A percentile compares a stretch with the other conserved stretches of the same genome.
These are phyloP conservation scores for Draba incana DNA, from an alignment of 345 rosid species.

Conservation along the genomic window DNA sequence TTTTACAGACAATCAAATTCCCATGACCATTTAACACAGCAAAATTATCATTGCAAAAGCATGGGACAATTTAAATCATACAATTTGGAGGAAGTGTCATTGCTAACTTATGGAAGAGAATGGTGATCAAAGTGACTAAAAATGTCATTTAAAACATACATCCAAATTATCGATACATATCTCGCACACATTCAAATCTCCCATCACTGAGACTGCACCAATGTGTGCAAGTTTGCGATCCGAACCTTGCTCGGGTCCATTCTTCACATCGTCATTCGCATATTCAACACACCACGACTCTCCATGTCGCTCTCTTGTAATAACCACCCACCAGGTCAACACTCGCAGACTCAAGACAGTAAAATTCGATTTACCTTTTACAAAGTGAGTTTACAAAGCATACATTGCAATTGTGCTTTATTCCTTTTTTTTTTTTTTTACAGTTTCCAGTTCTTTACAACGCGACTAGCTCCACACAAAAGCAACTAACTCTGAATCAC, in stretches of 20 bases:
- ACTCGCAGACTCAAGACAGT: not conserved
- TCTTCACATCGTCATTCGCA: not conserved
- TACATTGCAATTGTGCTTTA: slow-evolving; percentile 26
- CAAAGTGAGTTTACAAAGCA: slow-evolving; percentile 32
- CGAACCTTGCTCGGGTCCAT: not conserved
- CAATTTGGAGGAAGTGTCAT: too few relatives aligned
- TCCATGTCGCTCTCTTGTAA: too few relatives aligned
- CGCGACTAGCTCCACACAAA: slow-evolving; percentile 19
- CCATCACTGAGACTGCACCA: too few relatives aligned
- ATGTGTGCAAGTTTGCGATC: not conserved
- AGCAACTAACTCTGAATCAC: slow-evolving; percentile 22
- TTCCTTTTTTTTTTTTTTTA: not conserved
- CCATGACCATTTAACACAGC: too few relatives aligned
- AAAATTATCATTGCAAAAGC: too few relatives aligned
- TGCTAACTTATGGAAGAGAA: too few relatives aligned
- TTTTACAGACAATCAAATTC: too few relatives aligned
- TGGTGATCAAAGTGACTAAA: too few relatives aligned
- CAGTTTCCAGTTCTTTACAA: slow-evolving; percentile 27
- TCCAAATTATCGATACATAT: too few relatives aligned
- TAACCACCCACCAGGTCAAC: slow-evolving; percentile 1
- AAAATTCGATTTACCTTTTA: slow-evolving; percentile 4
- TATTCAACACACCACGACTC: not conserved
- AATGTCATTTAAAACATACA: too few relatives aligned
- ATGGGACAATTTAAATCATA: too few relatives aligned
- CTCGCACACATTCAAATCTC: too few relatives aligned